Conservation (phyloP, 2,329 filamentous ascomycete genomes). For the Talaromyces sp. region DNA sequence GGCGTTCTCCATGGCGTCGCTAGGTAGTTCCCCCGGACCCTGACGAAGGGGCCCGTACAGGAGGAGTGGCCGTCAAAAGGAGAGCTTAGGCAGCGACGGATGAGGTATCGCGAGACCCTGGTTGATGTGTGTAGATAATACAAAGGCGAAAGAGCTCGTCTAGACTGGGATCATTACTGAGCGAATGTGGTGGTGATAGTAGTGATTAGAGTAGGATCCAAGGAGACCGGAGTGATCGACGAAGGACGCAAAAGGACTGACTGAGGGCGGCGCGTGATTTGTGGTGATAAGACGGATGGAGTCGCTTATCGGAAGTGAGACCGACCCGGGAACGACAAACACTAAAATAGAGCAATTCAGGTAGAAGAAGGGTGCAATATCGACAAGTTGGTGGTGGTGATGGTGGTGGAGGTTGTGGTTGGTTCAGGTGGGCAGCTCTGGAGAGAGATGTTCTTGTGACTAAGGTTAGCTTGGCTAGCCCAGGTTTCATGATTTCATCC, state of each 20-base stretch:
- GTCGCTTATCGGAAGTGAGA: constrained; percentile 1
- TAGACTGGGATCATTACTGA: constrained; percentile 23
- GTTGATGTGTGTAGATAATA: constrained; percentile 1
- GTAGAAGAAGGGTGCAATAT: constrained; percentile 18
- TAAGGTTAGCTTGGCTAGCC: constrained; percentile 6
- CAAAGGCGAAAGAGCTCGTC: constrained; percentile 21
- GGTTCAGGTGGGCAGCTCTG: constrained; percentile 10
- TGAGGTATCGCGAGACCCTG: constrained; percentile 5
- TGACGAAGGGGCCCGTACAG: constrained; percentile 28
- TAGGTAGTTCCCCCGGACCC: constrained; percentile 33
- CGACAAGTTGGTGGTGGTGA: constrained; percentile 16
- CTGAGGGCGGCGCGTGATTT: constrained; percentile 30
- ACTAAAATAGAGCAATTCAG: constrained; percentile 6
- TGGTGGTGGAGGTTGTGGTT: constrained; percentile 16
- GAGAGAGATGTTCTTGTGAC: constrained; percentile 20
- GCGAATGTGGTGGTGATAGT: constrained; percentile 9
- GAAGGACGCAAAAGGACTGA: constrained; percentile 27
- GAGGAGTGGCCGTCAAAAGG: constrained; percentile 11
- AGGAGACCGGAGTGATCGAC: constrained; percentile 17
- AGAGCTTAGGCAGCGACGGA: constrained; percentile 10
- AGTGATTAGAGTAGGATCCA: constrained; percentile 9
- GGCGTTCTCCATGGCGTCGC: constrained; percentile 42
- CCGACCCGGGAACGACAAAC: neutral
- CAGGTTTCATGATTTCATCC: constrained; percentile 2
- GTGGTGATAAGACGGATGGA: constrained; percentile 18